Percentiles rank a stretch among this genome's conserved stretches.
Evolutionary conservation across 2,329 filamentous ascomycete species (phyloP).

Genomic region (Exophiala aquamarina): DNA sequence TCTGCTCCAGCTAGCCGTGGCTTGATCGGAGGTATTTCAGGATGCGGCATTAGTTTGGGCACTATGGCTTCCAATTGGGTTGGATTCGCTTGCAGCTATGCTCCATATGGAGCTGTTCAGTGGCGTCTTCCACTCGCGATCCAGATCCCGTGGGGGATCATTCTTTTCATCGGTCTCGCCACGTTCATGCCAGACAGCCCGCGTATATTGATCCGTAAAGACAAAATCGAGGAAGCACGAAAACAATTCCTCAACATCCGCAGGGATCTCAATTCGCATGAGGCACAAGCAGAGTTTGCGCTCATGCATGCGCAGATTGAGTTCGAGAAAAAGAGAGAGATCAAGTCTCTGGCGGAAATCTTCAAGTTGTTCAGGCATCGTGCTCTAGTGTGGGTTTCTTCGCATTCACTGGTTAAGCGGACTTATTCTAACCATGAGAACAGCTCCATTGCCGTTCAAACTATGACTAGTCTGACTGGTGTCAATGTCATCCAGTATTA

Average conservation of each 20-base stretch:
- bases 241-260: conserved; percentile 66
- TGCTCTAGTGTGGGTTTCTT: conserved; percentile 54
- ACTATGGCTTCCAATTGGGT: conserved; percentile 73
- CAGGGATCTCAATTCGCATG: conserved; percentile 73
- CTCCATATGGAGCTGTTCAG: conserved; percentile 61
- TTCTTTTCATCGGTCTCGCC: conserved; percentile 69
- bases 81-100: conserved; percentile 68
- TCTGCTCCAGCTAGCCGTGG: conserved; percentile 65
- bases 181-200: conserved; percentile 82
- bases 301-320: conserved; percentile 88
- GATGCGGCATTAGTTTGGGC: conserved; percentile 80
- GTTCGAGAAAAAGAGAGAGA: conserved; percentile 67
- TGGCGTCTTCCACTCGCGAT: conserved; percentile 80
- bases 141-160: conserved; percentile 77
- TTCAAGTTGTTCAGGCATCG: conserved; percentile 63
- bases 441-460: conserved; percentile 65
- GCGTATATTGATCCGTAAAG: conserved; percentile 79
- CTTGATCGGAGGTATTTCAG: conserved; percentile 75
- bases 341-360: conserved; percentile 55
- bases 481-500: conserved; percentile 92
- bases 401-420: conserved; percentile 63
- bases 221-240: conserved; percentile 65
- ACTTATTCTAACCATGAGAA: conserved; percentile 50
- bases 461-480: conserved; percentile 80
- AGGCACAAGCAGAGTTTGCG: conserved; percentile 73